These are phyloP conservation scores for Candida coleopterorum DNA, from an alignment of 805 yeast genomes.

Conservation along the genomic window DNA sequence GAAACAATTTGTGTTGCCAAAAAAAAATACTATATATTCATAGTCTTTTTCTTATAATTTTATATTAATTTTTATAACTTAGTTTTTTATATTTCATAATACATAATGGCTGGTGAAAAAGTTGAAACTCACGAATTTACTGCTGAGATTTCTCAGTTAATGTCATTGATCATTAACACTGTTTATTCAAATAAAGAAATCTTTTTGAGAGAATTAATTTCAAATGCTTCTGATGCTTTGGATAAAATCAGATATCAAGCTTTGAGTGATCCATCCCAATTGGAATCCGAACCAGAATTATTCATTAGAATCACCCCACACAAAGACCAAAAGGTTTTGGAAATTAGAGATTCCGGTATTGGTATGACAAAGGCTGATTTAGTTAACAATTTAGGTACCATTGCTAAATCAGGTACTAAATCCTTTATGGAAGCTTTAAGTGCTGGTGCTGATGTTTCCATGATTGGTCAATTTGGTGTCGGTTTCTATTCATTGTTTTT, in stretches of 20 bases:
- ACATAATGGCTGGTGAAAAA: conserved; percentile 50
- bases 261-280: conserved; percentile 81
- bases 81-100: too few relatives aligned
- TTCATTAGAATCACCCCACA: conserved; percentile 96
- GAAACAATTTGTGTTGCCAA: background rate
- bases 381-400: conserved; percentile 98
- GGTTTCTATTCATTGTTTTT: conserved; percentile 99
- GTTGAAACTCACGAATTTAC: conserved; percentile 93
- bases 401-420: conserved; percentile 99
- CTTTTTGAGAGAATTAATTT: conserved; percentile 96
- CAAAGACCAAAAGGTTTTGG: conserved; percentile 90
- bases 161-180: conserved; percentile 99
- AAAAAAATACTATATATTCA: background rate
- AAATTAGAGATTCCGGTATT: conserved; percentile 98
- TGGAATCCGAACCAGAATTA: conserved; percentile 93
- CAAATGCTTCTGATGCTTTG: conserved; percentile 98
- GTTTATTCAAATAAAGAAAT: conserved; percentile 99
- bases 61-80: background rate
- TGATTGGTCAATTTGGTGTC: conserved; percentile 99
- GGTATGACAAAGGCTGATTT: conserved; percentile 99
- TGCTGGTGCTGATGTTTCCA: conserved; percentile 99
- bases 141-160: conserved; percentile 99
- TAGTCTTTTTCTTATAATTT: background rate
- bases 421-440: conserved; percentile 99
- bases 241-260: conserved; percentile 98